These are phyloP conservation scores for Cladosporium sp. DNA, from an alignment of 2,329 filamentous ascomycete species.

Conservation along the genomic window DNA sequence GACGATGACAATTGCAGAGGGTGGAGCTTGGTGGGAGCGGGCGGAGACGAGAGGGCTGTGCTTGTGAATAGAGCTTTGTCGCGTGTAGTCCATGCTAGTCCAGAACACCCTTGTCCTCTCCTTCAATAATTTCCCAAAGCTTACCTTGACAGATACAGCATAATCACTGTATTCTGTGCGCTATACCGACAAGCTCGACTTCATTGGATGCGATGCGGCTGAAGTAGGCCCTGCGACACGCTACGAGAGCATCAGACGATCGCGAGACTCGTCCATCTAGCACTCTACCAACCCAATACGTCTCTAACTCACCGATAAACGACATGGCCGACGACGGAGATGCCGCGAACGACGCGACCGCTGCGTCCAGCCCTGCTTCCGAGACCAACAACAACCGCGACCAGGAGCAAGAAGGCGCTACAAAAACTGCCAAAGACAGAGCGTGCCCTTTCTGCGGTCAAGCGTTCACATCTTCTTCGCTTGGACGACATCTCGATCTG, in stretches of 20 bases:
- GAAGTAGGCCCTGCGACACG: not conserved
- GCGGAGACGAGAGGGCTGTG: not conserved
- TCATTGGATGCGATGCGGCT: not conserved
- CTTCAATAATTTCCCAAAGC: not conserved
- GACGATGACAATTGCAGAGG: not conserved
- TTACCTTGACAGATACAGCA: not conserved
- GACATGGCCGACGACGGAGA: slow-evolving; percentile 16
- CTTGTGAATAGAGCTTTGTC: not conserved
- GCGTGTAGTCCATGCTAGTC: not conserved
- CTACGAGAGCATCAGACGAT: not conserved
- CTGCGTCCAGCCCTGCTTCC: slow-evolving; percentile 7
- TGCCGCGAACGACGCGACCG: not conserved
- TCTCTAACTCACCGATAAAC: too few species aligned
- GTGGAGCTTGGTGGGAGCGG: not conserved
- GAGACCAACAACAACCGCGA: slow-evolving; percentile 12
- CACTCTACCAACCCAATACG: not conserved
- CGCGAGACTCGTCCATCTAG: not conserved
- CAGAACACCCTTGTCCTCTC: not conserved
- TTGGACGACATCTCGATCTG: slow-evolving; percentile 89
- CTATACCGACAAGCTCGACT: not conserved
- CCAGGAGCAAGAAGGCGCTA: not conserved
- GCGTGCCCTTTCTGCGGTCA: slow-evolving; percentile 86
- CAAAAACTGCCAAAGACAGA: slow-evolving; percentile 66
- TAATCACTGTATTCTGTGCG: not conserved
- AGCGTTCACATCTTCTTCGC: slow-evolving; percentile 87